Conservation (phyloP, 768 basidiomycete genomes). For the Calocybe cyanea region DNA sequence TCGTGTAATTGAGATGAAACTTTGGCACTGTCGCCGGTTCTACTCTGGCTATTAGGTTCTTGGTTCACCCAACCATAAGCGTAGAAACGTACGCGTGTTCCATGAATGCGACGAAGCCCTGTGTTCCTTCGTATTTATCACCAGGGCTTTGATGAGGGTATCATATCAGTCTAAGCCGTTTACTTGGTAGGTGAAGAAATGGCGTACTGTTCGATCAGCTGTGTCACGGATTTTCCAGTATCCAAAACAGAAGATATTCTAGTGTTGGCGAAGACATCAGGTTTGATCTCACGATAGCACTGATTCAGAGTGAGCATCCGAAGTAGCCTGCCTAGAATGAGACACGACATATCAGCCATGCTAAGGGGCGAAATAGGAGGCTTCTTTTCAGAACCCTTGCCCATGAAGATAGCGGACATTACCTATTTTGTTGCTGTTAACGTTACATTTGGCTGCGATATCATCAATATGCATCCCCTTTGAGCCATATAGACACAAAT, state of each 20-base stretch:
- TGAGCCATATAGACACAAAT: neutral
- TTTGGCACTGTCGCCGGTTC: constrained; percentile 20
- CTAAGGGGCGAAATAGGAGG: too few relatives aligned
- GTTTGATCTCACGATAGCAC: constrained; percentile 31
- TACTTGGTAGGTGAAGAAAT: too few relatives aligned
- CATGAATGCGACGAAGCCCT: constrained; percentile 23
- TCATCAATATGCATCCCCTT: constrained; percentile 35
- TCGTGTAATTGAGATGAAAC: constrained; percentile 24
- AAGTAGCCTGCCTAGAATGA: constrained; percentile 20
- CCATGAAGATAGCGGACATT: neutral
- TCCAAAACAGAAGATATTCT: constrained; percentile 29
- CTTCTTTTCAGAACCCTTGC: too few relatives aligned
- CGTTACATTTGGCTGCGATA: constrained; percentile 27
- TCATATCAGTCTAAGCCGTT: neutral
- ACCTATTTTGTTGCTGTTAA: constrained; percentile 33
- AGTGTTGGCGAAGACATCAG: constrained; percentile 33
- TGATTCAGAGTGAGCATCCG: constrained; percentile 31
- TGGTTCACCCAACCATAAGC: neutral
- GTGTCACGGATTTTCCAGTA: constrained; percentile 24
- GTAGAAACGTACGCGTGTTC: constrained; percentile 22
- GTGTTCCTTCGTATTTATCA: constrained; percentile 26
- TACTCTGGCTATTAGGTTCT: neutral
- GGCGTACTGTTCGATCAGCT: constrained; percentile 20
- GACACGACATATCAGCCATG: too few relatives aligned
- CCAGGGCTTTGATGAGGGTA: constrained; percentile 16